Base-by-base conservation (phyloP, 2,329 filamentous ascomycete genomes). In the Parasarocladium wereldwijsianum region DNA sequence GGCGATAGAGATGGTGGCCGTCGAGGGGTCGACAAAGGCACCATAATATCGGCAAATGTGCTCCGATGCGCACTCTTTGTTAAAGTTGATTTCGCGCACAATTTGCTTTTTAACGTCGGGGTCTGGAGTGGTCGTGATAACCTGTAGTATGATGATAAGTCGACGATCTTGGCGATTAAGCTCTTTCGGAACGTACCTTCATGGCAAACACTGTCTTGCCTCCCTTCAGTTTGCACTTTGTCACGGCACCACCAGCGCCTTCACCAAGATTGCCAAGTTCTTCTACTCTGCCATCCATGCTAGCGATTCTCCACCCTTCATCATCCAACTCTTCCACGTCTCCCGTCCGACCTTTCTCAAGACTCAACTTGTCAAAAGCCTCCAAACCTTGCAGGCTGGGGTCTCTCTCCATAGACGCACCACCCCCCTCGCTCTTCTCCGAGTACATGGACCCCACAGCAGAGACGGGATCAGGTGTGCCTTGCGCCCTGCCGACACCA, bases 81-180 rank as follows among this genome's bases (percentile, higher is more conserved):
- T 98, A 66, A 96, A 98, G 37, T 82, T 83, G 31, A 98, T 66
- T 53, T 98, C 90, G 47, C 90, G 80, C 36, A 96, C 72, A 43
- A 98, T 98, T 56, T 98, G 90, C 52, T 93, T 94, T 65, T 94
- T 96, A 37, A 96, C 84, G 49, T 94, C 87, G 9, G 90, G 87
- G 43, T 98, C 90, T 3, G 90, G 90, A 50, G 96, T 93, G 19
- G 90, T 94, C 3, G 90, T 98, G 50, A 98, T 98, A 47, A 98
- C 80, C 87, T 93, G 38, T 3, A 17, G 22, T 29, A 11, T 13
- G 12, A 17, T 6, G 13, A 22, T 30, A 18, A 26, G 21, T 14
- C 5, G 7, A 7, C 25, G n/a, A 6, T 10, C n/a, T 6, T 6
- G n/a, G 11, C 6, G 6, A 22, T 11, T 12, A 38, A 35, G 24